Evolutionary conservation across 1,139 yeast species (phyloP), one percentile per base, ranked within the genome.

Genomic region (Sugiyamaella paludigena): DNA sequence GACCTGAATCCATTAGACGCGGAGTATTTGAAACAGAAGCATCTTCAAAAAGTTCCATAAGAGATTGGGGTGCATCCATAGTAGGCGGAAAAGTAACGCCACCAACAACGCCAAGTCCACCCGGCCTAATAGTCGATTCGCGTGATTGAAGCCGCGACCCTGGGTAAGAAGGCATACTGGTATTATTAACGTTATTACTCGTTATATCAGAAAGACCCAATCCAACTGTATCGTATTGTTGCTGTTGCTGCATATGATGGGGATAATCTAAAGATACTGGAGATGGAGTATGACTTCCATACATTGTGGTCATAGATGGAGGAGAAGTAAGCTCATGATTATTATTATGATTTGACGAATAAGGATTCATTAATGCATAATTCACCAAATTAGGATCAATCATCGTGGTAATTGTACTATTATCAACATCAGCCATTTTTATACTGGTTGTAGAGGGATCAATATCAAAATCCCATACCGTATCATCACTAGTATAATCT

Each of bases 31-130:
- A 15, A n/a, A 36, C 27, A 7, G 45, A 38, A 16, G 60, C 57
- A 37, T 72, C 78, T 47, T 84, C 89, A 64, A 88, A 88, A 33
- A 88, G 70, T 65, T 83, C 82, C 50, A 84, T 71, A 37, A 88
- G 69, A 2, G 94, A 84, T 61, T 80, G 81, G 0, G 95, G 95
- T 0, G 87, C 83, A 46, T 75, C 83, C 29, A 45, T 51, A 7
- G 36, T 27, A 9, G 46, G 41, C 5, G 24, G 24, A 19, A 19
- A 5, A n/a, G n/a, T n/a, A 7, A 43, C 47, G 13, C 34, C 16
- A 9, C 43, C 38, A 29, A 27, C 27, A 2, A 29, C 28, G 15
- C 12, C 12, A 12, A 7, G 36, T 30, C 5, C 24, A 8, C 36
- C 36, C 2, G 36, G 36, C 9, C 45, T 15, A 28, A 42, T 34